Evolutionary conservation across 1,139 yeast genomes (phyloP), one percentile per base, ranked within the genome.

Genomic region (Debaryomycetaceae sp.): DNA sequence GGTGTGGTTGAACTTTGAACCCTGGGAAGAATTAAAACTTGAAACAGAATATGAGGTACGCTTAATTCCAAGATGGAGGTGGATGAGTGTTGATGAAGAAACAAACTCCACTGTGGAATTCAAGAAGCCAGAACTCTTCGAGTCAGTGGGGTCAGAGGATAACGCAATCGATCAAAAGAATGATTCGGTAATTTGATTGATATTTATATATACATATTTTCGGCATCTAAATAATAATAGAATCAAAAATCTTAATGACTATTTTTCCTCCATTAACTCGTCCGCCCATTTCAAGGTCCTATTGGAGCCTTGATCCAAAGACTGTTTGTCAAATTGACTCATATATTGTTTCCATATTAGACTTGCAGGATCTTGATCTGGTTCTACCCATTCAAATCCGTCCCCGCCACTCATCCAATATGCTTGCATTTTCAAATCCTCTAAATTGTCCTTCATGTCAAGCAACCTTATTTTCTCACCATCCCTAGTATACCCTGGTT

Each of bases 361-460:
- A 34, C 82, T 87, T 0, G 88, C 89, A 0, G 91, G 91, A 57
- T 85, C 93, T 57, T 82, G 84, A 58, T 86, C 93, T 1, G 91
- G 91, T 55, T 85, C 93, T 5, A 76, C 82, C 87, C 91, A 87
- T 49, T 80, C 84, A 56, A 83, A 85, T 11, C 86, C 85, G 49
- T 83, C 89, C 13, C 90, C 90, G 9, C 84, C 85, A 45, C 79
- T 69, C 58, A 84, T 78, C 93, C 95, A 86, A 62, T 85, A 86
- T 42, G 88, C 90, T 56, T 84, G 82, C 55, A 83, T 62, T 65
- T 76, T 72, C 41, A 81, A 61, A 47, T 83, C 87, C 45, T 79
- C 76, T 46, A 72, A 57, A 49, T 72, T 72, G 49, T 73, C 78
- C 47, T 66, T 72, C 22, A 69, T 62, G 40, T 68, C 69, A 45